These are phyloP conservation scores for Globisporangium alternatum DNA, from an alignment of 352 stramenopile species.

Conservation along the genomic window DNA sequence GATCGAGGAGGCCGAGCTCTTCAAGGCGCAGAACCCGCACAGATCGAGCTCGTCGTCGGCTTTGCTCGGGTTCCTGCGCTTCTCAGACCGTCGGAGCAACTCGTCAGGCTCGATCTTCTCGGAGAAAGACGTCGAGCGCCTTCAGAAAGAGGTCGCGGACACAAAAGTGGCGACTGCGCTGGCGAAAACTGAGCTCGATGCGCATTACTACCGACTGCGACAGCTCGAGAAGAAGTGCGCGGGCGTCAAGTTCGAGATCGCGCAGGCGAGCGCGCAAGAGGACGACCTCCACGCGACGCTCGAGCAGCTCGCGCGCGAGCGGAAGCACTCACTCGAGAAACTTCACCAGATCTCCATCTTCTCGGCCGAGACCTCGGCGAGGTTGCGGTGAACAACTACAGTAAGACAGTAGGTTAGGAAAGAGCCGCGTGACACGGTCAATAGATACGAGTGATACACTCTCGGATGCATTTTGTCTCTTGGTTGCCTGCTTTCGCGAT, in stretches of 20 bases:
- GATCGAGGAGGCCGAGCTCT: constrained; percentile 56
- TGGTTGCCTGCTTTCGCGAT: neutral
- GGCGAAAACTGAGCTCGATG: constrained; percentile 56
- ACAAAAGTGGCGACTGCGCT: constrained; percentile 56
- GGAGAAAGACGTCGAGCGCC: constrained; percentile 55
- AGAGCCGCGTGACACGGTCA: neutral
- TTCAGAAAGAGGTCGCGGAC: constrained; percentile 66
- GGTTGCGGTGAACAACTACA: neutral
- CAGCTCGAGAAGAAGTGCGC: constrained; percentile 60
- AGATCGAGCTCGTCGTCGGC: constrained; percentile 24
- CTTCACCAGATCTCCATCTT: constrained; percentile 61
- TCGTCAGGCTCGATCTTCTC: constrained; percentile 20
- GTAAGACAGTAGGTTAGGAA: neutral
- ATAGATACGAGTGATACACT: neutral
- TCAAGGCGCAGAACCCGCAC: constrained; percentile 35
- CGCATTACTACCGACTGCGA: constrained; percentile 55
- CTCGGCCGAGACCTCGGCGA: constrained; percentile 23
- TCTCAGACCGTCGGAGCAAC: constrained; percentile 16
- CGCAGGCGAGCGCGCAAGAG: constrained; percentile 54
- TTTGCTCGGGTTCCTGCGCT: constrained; percentile 21
- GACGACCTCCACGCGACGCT: constrained; percentile 60
- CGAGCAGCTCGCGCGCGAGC: constrained; percentile 43
- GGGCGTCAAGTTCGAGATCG: constrained; percentile 61
- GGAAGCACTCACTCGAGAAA: constrained; percentile 43
- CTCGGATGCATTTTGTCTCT: neutral